Conservation (phyloP, 2,329 filamentous ascomycete species). For the Setomelanomma holmii region DNA sequence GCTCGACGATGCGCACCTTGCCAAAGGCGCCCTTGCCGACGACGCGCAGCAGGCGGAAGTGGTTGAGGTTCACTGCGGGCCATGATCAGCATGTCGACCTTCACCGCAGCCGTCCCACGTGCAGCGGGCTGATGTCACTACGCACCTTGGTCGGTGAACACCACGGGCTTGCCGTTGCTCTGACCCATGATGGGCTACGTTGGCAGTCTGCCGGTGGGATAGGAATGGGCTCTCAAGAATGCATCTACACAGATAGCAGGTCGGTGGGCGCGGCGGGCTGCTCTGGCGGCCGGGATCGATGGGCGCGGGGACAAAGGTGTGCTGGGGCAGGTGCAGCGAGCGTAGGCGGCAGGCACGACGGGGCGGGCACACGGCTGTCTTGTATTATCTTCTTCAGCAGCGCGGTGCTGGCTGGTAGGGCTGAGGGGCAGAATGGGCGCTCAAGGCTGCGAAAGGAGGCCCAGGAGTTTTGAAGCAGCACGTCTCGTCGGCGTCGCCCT, state of each 20-base stretch:
- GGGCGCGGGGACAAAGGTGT: conserved; percentile 12
- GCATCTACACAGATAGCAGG: conserved; percentile 32
- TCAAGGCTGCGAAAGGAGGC: conserved; percentile 30
- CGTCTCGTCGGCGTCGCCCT: conserved; percentile 30
- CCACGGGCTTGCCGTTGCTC: conserved; percentile 90
- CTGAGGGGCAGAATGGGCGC: conserved; percentile 3
- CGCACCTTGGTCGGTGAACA: conserved; percentile 91
- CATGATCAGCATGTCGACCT: conserved; percentile 11
- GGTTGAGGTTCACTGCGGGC: conserved; percentile 85
- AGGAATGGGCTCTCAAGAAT: conserved; percentile 23
- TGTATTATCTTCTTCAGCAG: conserved; percentile 9
- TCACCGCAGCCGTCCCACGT: conserved; percentile 2
- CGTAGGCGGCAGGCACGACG: background rate
- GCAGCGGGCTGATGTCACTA: background rate
- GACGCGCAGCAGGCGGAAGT: conserved; percentile 92
- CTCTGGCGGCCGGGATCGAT: conserved; percentile 2
- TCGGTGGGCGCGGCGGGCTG: conserved; percentile 10
- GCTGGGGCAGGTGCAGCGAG: conserved; percentile 8
- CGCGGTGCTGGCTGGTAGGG: background rate
- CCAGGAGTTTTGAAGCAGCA: conserved; percentile 31
- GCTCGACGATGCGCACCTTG: conserved; percentile 97
- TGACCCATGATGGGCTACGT: conserved; percentile 76
- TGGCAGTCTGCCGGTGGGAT: conserved; percentile 29
- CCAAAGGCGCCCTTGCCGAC: conserved; percentile 98
- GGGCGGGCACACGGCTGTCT: conserved; percentile 5